Percentiles rank a stretch among this genome's conserved stretches.
These are phyloP conservation scores for Phytophthora hybrid DNA, from an alignment of 352 stramenopile species.

Conservation along the genomic window DNA sequence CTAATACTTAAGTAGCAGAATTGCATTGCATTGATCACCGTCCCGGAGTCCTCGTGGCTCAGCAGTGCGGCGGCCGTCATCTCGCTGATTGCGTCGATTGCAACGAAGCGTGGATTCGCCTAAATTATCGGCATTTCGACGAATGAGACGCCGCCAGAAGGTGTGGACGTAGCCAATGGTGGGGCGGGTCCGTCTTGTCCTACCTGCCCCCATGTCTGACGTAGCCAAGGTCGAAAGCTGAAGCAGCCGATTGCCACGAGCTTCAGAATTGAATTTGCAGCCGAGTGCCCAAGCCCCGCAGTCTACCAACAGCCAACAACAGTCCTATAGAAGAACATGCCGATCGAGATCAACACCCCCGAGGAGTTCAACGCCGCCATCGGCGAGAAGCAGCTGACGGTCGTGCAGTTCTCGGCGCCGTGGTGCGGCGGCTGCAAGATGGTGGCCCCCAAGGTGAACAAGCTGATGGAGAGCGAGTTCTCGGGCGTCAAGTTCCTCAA, in stretches of 20 bases:
- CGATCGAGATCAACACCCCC: conserved; percentile 53
- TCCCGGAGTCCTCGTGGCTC: no score
- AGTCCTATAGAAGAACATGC: conserved; percentile 19
- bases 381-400: conserved; percentile 56
- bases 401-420: conserved; percentile 70
- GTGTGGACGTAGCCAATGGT: conserved; percentile 23
- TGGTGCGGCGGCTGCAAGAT: conserved; percentile 86
- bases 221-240: conserved; percentile 22
- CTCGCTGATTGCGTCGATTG: conserved; percentile 2
- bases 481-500: conserved; percentile 71
- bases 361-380: conserved; percentile 63
- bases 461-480: conserved; percentile 67
- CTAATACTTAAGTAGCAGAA: neutral
- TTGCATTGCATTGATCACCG: neutral
- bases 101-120: conserved; percentile 4
- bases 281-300: conserved; percentile 4
- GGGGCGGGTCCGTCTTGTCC: conserved; percentile 16
- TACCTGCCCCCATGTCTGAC: conserved; percentile 40
- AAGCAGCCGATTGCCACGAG: conserved; percentile 17
- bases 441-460: conserved; percentile 65
- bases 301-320: no score
- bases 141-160: neutral
- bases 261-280: conserved; percentile 39
- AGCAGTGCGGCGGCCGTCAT: neutral
- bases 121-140: neutral